Evolutionary conservation across 1,284 basidiomycete species (phyloP).

Genomic region (Apiotrichum gamsii): DNA sequence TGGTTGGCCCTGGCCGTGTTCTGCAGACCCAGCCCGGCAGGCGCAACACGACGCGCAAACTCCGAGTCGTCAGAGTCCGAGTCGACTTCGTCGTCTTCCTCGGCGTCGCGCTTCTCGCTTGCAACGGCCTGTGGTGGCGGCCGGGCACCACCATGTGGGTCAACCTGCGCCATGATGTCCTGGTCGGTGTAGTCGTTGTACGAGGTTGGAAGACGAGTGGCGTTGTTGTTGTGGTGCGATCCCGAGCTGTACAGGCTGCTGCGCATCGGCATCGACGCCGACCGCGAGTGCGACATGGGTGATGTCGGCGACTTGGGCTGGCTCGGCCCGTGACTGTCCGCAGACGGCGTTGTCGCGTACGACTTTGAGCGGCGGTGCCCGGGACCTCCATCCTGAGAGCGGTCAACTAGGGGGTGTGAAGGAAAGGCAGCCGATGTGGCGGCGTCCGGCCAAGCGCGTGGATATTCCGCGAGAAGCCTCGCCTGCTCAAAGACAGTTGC

Average conservation of each 20-base stretch:
- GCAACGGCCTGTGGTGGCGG: no score
- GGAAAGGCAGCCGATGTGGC: constrained; percentile 9
- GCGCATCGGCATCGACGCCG: constrained; percentile 30
- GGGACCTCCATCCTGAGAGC: neutral
- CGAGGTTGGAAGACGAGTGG: neutral
- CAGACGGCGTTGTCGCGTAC: constrained; percentile 8
- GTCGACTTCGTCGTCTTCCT: constrained; percentile 12
- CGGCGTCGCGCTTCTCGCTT: no score
- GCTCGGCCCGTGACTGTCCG: neutral
- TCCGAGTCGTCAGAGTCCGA: constrained; percentile 13
- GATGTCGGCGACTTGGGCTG: neutral
- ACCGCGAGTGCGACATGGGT: constrained; percentile 25
- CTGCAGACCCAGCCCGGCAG: neutral
- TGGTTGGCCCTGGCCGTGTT: no score
- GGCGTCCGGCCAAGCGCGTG: constrained; percentile 13
- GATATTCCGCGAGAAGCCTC: constrained; percentile 19
- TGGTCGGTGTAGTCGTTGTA: neutral
- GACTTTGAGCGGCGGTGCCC: constrained; percentile 30
- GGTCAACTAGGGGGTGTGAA: neutral
- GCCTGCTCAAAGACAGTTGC: constrained; percentile 27
- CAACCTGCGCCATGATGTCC: neutral
- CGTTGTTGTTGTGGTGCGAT: neutral
- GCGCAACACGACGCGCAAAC: constrained; percentile 1
- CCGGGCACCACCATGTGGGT: no score
- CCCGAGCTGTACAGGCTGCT: constrained; percentile 1